phyloP scores from a whole-genome alignment of 495 filamentous ascomycete genomes.

The Aspergillus egyptiacus region DNA sequence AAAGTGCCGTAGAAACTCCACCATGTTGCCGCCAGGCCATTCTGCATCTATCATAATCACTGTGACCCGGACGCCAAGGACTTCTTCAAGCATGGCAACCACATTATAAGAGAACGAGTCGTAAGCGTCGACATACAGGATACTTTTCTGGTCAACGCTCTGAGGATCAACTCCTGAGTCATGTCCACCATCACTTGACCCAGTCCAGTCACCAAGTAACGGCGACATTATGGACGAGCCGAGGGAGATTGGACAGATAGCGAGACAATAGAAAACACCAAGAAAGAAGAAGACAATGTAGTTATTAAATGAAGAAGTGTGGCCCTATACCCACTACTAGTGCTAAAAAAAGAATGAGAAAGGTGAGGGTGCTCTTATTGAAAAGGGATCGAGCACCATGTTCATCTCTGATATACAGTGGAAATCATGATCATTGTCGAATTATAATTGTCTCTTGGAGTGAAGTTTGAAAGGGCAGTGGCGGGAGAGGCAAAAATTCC shows the following conservation, averaged over 20 bases:
- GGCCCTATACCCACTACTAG: too few species aligned
- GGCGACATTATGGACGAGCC: slow-evolving; percentile 27
- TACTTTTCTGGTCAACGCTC: slow-evolving; percentile 29
- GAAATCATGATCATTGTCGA: neutral
- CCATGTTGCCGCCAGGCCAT: slow-evolving; percentile 41
- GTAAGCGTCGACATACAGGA: slow-evolving; percentile 89
- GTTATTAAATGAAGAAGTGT: neutral
- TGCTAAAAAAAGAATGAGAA: neutral
- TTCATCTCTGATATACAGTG: neutral
- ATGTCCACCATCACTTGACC: neutral
- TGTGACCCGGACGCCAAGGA: slow-evolving; percentile 58
- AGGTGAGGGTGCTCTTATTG: neutral
- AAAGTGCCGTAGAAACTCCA: slow-evolving; percentile 51
- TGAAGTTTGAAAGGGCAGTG: too few species aligned
- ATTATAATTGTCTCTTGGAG: too few species aligned
- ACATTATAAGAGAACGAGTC: slow-evolving; percentile 97
- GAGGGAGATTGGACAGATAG: neutral
- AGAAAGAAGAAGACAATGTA: neutral
- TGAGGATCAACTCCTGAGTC: slow-evolving; percentile 1
- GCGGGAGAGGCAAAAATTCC: too few species aligned
- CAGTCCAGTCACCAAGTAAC: slow-evolving; percentile 29
- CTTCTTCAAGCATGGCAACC: slow-evolving; percentile 64
- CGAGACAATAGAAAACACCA: neutral
- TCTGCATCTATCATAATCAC: slow-evolving; percentile 63
- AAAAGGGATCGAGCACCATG: neutral